phyloP scores from a whole-genome alignment of 345 rosid genomes.

The Lumnitzera littorea region DNA sequence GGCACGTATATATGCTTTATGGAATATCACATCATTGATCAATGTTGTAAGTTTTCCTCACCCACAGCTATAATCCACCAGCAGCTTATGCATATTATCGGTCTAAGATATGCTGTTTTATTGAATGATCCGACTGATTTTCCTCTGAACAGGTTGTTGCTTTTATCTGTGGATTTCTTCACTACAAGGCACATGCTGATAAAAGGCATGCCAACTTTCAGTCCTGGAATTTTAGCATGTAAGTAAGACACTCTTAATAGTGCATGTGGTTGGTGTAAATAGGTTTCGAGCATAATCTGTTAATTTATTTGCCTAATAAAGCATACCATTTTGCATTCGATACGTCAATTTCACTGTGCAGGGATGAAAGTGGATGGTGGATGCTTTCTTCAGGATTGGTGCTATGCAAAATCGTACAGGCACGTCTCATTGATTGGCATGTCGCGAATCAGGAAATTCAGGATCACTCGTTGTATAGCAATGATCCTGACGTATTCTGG shows the following conservation, averaged over 20 bases:
- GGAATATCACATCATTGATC: slow-evolving; percentile 75
- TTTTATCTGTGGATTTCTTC: slow-evolving; percentile 68
- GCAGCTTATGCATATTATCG: not conserved
- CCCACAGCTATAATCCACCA: not conserved
- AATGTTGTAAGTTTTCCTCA: slow-evolving; percentile 58
- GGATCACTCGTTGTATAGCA: slow-evolving; percentile 79
- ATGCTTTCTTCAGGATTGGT: slow-evolving; percentile 73
- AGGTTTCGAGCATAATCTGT: too few relatives aligned
- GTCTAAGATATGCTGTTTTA: not conserved
- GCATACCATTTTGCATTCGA: too few relatives aligned
- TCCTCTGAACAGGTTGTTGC: slow-evolving; percentile 43
- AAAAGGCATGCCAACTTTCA: slow-evolving; percentile 59
- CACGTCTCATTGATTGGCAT: slow-evolving; percentile 67
- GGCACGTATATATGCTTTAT: slow-evolving; percentile 77
- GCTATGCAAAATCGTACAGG: slow-evolving; percentile 66
- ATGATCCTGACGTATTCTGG: slow-evolving; percentile 70
- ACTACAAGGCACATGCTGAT: slow-evolving; percentile 50
- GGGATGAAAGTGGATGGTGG: slow-evolving; percentile 99
- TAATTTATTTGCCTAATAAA: too few relatives aligned
- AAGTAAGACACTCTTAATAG: slow-evolving; percentile 13
- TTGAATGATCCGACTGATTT: not conserved
- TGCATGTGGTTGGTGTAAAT: too few relatives aligned
- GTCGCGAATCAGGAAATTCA: slow-evolving; percentile 90
- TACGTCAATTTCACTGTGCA: slow-evolving; percentile 7
- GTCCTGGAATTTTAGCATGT: slow-evolving; percentile 95